Evolutionary conservation across 768 basidiomycete genomes (phyloP).

Genomic region (Mycena amicta): DNA sequence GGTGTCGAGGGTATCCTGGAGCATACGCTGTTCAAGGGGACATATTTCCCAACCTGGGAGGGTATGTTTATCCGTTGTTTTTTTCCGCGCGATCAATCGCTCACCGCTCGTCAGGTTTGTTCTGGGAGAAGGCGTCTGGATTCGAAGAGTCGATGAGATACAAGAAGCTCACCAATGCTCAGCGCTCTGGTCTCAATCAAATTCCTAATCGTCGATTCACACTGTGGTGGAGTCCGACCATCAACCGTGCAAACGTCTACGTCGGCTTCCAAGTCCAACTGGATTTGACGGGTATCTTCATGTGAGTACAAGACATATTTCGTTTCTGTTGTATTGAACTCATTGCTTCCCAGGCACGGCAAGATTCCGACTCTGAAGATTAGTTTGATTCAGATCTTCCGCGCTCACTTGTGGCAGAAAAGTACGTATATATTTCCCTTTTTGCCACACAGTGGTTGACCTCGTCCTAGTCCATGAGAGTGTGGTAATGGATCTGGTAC

Average conservation of each 20-base stretch:
- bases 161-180: conserved; percentile 97
- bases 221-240: conserved; percentile 98
- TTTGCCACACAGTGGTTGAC: conserved; percentile 8
- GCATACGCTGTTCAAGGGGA: conserved; percentile 96
- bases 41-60: conserved; percentile 98
- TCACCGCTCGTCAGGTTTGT: conserved; percentile 56
- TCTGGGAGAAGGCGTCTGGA: conserved; percentile 98
- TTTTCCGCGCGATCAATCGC: background rate
- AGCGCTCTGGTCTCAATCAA: conserved; percentile 96
- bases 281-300: conserved; percentile 96
- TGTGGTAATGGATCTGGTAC: conserved; percentile 86
- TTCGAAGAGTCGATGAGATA: conserved; percentile 97
- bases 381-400: conserved; percentile 99
- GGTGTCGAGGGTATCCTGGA: conserved; percentile 97
- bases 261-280: conserved; percentile 99
- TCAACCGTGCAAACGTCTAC: conserved; percentile 98
- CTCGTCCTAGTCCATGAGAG: conserved; percentile 73
- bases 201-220: conserved; percentile 99
- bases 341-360: conserved; percentile 67
- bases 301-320: conserved; percentile 43
- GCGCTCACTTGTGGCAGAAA: conserved; percentile 99
- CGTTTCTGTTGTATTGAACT: background rate
- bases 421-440: conserved; percentile 63
- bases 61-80: conserved; percentile 43
- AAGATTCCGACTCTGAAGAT: conserved; percentile 99